Base-by-base conservation (phyloP, 257 asterid species). In the Orobanche coerulescens region DNA sequence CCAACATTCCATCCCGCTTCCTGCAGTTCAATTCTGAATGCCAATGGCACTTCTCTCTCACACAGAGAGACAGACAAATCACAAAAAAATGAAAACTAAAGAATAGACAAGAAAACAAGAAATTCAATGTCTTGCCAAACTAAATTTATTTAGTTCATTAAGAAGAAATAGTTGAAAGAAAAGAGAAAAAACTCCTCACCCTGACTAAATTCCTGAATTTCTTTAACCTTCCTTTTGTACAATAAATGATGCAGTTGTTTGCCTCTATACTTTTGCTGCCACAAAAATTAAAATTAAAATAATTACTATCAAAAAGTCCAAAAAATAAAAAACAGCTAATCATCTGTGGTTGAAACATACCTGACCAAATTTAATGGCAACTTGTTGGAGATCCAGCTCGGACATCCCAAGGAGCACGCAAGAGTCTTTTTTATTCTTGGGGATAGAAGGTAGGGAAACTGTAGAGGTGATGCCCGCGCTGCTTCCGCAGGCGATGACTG, bases 1-100 rank as follows among this genome's bases (percentile, higher is more conserved):
- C 98, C 95, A 53, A 88, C 88, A 55, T 61, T 80, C 96, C 96
- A 91, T 28, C 98, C 98, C 0, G 85, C 88, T 65, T 88, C 90
- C 76, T 77, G 73, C 63, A 91, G 79, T 50, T 84, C 94, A 60
- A 65, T 82, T 78, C 96, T 81, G 78, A 91, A 91, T 24, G 82
- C 81, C 85, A 79, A 44, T n/a, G 98, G 96, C 82, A 88, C 98
- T 91, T 58, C 69, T 28, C 69, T 46, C 28, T 64, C 62, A 11
- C 55, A 2, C n/a, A n/a, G n/a, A n/a, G 25, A 26, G 28, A 72
- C 57, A 58, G 28, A 49, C 39, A 54, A 19, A 42, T 5, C 4
- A 67, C 31, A n/a, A n/a, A n/a, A 33, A 18, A 46, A 15, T 12
- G 16, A 69, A 56, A 6, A 6, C 39, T 31, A 48, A 49, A 6